phyloP scores from a whole-genome alignment of 768 basidiomycete genomes.

The Amanita muscaria region DNA sequence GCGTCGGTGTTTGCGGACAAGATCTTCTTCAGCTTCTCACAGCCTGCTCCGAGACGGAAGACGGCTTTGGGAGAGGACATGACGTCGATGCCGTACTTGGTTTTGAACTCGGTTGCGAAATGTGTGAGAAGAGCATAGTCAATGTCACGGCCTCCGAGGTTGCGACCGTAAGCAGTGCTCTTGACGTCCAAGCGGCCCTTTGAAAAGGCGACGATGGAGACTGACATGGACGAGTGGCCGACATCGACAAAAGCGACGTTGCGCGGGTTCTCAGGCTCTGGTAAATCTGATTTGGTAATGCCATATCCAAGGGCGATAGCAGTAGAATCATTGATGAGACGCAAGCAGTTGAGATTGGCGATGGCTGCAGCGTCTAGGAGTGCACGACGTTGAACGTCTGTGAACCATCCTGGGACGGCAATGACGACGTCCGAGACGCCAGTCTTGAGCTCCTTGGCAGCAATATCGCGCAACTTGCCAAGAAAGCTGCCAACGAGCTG shows the following conservation, averaged over 20 bases:
- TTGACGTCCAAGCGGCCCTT: slow-evolving; percentile 89
- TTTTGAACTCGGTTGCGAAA: slow-evolving; percentile 88
- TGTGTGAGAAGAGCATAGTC: slow-evolving; percentile 85
- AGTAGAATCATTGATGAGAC: slow-evolving; percentile 95
- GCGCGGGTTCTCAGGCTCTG: slow-evolving; percentile 68
- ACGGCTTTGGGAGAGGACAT: slow-evolving; percentile 82
- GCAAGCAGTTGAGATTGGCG: slow-evolving; percentile 83
- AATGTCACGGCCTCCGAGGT: slow-evolving; percentile 95
- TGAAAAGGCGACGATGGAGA: slow-evolving; percentile 83
- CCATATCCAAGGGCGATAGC: slow-evolving; percentile 96
- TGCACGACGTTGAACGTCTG: slow-evolving; percentile 87
- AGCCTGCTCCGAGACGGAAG: slow-evolving; percentile 83
- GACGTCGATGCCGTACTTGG: slow-evolving; percentile 98
- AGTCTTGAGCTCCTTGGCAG: slow-evolving; percentile 76
- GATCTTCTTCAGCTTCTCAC: slow-evolving; percentile 94
- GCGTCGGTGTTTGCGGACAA: slow-evolving; percentile 90
- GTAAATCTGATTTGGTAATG: slow-evolving; percentile 97
- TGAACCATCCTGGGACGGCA: slow-evolving; percentile 95
- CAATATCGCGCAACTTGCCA: slow-evolving; percentile 83
- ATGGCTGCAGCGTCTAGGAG: slow-evolving; percentile 84
- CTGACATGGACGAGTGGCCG: slow-evolving; percentile 87
- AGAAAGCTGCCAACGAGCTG: slow-evolving; percentile 91
- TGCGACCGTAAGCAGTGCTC: slow-evolving; percentile 81
- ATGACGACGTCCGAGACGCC: slow-evolving; percentile 89
- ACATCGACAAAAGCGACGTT: slow-evolving; percentile 93